Evolutionary conservation across 257 asterid genomes (phyloP).

Genomic region (Penstemon eatonii): DNA sequence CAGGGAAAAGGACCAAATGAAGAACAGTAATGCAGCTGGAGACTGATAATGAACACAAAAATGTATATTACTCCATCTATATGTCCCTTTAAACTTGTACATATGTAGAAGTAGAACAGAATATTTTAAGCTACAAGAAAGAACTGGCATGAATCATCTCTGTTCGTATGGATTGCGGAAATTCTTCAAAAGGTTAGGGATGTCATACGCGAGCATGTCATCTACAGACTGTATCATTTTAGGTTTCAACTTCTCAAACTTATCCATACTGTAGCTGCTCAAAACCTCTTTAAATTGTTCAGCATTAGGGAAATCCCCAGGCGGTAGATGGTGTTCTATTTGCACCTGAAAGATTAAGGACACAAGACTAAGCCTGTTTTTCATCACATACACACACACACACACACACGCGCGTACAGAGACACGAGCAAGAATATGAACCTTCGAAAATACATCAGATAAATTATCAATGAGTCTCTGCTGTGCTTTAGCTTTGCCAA

Average conservation of each 20-base stretch:
- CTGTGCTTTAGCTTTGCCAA: slow-evolving; percentile 75
- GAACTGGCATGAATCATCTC: too few relatives aligned
- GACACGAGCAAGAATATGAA: slow-evolving; percentile 18
- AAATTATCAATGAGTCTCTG: slow-evolving; percentile 70
- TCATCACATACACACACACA: not conserved
- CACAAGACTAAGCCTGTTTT: not conserved
- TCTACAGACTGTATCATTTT: slow-evolving; percentile 70
- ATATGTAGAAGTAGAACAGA: too few relatives aligned
- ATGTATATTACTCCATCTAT: too few relatives aligned
- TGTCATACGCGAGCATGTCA: slow-evolving; percentile 77
- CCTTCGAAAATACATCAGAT: slow-evolving; percentile 64
- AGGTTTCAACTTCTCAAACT: slow-evolving; percentile 65
- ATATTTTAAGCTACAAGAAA: too few relatives aligned
- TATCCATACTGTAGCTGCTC: slow-evolving; percentile 62
- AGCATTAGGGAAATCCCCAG: slow-evolving; percentile 66
- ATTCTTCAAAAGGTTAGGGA: slow-evolving; percentile 65
- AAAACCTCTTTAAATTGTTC: slow-evolving; percentile 56
- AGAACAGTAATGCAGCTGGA: too few relatives aligned
- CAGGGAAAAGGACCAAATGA: too few relatives aligned
- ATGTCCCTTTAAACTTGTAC: too few relatives aligned
- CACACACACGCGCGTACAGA: not conserved
- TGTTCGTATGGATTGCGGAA: slow-evolving; percentile 72
- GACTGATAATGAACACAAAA: too few relatives aligned
- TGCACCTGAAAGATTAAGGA: slow-evolving; percentile 47
- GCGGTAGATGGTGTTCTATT: slow-evolving; percentile 64